Evolutionary conservation across 176 grass and related monocot genomes (phyloP), one percentile per base, ranked within the genome.

Genomic region (Oropetium thomaeum): DNA sequence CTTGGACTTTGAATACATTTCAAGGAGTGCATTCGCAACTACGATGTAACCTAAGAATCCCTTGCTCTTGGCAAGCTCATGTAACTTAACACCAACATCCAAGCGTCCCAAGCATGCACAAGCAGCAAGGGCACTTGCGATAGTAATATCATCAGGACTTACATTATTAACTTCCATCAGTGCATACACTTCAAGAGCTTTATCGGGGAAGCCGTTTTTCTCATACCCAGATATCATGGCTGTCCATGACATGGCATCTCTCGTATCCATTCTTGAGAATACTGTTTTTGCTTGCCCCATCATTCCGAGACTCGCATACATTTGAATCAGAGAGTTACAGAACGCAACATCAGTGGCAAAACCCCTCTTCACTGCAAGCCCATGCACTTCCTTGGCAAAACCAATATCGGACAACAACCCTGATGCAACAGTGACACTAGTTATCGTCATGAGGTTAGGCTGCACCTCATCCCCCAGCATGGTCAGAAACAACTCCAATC

Each of bases 221-320:
- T 90, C 95, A 34, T 94, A 98, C 53, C 86, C 91, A 44, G 95
- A 98, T 87, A 98, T 94, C 95, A 93, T 98, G 22, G 89, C 77
- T 34, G 95, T 98, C 95, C 95, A 98, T 42, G 95, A 88, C 76
- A 94, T 84, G 64, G 86, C 72, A 70, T 87, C 89, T 80, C 76
- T 92, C 7, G 69, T 28, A 62, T 87, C 81, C 81, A 83, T 89
- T 79, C 75, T 83, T 42, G 86, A 92, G 81, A 98, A 98, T 60
- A 92, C 68, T 43, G 79, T 88, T 32, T 69, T 78, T 10, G 91
- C 84, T 74, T 90, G 84, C 53, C 68, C 77, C 84, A 94, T 71
- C 67, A 78, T 84, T 28, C 84, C 81, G 10, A 89, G 76, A 67
- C 47, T 89, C 0, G 79, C 61, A 61, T 98, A 94, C 95, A 98